phyloP scores from a whole-genome alignment of 2,329 filamentous ascomycete genomes.

The Anisogramma anomala region DNA sequence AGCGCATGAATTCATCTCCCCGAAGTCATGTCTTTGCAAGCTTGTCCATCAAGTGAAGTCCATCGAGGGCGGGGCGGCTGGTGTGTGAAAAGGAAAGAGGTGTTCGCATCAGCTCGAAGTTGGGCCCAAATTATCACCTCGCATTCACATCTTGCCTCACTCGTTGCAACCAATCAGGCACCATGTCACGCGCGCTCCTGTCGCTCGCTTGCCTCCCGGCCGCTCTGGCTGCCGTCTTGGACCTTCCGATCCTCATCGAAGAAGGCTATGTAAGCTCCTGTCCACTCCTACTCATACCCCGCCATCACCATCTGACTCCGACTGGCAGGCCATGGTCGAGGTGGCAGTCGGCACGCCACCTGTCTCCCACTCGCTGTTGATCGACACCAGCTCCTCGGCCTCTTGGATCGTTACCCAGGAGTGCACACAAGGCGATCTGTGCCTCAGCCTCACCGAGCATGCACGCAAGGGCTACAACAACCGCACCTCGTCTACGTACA shows the following conservation, averaged over 20 bases:
- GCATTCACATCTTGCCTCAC: no score
- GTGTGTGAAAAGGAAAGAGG: no score
- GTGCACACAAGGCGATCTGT: constrained; percentile 18
- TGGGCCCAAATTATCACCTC: no score
- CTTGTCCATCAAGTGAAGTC: no score
- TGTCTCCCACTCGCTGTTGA: constrained; percentile 20
- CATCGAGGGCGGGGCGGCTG: no score
- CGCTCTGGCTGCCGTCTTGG: constrained; percentile 5
- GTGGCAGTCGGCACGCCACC: constrained; percentile 21
- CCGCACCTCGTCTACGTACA: constrained; percentile 19
- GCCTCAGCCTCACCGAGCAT: constrained; percentile 19
- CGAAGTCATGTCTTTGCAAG: no score
- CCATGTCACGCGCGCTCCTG: constrained; percentile 5
- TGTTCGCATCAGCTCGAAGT: no score
- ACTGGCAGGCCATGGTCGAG: constrained; percentile 9
- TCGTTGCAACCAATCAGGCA: no score
- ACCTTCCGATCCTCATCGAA: constrained; percentile 6
- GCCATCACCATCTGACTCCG: no score
- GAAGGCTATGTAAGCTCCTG: constrained; percentile 2
- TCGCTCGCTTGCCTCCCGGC: constrained; percentile 4
- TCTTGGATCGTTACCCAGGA: constrained; percentile 23
- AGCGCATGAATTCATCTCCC: no score
- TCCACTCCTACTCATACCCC: no score
- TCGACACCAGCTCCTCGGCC: constrained; percentile 27
- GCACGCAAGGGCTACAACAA: constrained; percentile 21